Evolutionary conservation across 352 stramenopile genomes (phyloP), one percentile per base, ranked within the genome.

Genomic region (Halophytophthora batemanensis): DNA sequence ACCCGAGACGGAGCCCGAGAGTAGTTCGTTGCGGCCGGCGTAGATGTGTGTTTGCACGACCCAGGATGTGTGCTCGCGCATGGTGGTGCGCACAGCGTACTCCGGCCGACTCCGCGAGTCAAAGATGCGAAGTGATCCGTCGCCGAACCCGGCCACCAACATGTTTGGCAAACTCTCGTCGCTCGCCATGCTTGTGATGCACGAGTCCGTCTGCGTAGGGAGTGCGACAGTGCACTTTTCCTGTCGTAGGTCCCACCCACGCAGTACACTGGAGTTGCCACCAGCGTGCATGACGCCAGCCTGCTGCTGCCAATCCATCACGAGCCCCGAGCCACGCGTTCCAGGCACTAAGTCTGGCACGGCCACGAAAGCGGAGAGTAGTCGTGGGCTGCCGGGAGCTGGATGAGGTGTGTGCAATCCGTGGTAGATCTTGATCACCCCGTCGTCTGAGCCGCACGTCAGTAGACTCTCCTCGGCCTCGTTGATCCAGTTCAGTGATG

Each of bases 401-500:
- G 66, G 71, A 19, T 84, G 71, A 12, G 77, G 68, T 6, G 50
- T 75, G 49, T 93, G 82, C 19, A 94, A 62, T 0, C 87, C 93
- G 19, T 98, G 80, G 71, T 97, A 99, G 29, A 99, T 83, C 23
- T 96, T 87, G 38, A 99, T 96, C 2, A 97, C 89, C 4, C 97
- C 97, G 64, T 99, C 97, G 54, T 98, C 97, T 18, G 89, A 98
- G 17, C 92, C 97, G 35, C 93, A 96, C 5, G 98, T 86, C 31
- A 99, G 74, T 3, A 99, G 69, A 44, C 90, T 97, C 56, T 95
- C 79, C 25, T 90, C 82, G 1, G 73, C 74, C 68, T 98, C 91
- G 71, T 99, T 99, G 37, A 99, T 97, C 97, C 97, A 99, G 37
- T 74, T 84, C 19, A 98, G 74, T 1, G 94, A 92, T 23, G 97